Base-by-base conservation (phyloP, 805 yeast species). In the Candida boidinii region DNA sequence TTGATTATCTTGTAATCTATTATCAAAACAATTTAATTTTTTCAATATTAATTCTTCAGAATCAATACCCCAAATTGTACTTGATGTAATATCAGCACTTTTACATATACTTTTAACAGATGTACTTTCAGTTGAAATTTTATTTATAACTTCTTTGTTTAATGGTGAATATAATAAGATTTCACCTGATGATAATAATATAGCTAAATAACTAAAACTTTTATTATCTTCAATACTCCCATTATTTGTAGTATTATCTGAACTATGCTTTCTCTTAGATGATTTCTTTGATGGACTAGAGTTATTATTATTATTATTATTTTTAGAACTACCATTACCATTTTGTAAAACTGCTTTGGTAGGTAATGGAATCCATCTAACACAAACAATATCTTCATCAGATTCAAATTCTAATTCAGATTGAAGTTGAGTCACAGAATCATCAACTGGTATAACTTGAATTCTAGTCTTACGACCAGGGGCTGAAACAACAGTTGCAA, bases 391-490 rank as follows among this genome's bases (percentile, higher is more conserved):
- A 20, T 45, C 47, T 35, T 64, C 66, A 25, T 60, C 65, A 2
- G 61, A 43, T 20, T 58, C 62, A 24, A 71, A 54, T 43, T 66
- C 73, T 34, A 64, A 56, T 20, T 53, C 52, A 5, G 53, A 48
- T 19, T 51, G 42, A 29, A 54, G 38, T n/a, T 45, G 44, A 5
- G 39, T 37, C n/a, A 43, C 34, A 13, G 38, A 23, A 35, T 35
- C 17, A 28, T 39, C 32, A 41, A 45, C 26, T 45, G 63, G 44
- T 41, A 64, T 35, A 11, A 70, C 56, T 43, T 60, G 69, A 14
- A 71, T 57, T 48, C 70, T 73, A 32, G 58, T 65, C 35, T 67
- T 53, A 24, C 71, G 70, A 13, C 58, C 58, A 30, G 68, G 66
- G 20, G 67, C 56, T 5, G 64, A 54, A 13, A 62, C 45, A 30